phyloP scores from a whole-genome alignment of 495 filamentous ascomycete genomes.

The Podospora conica region DNA sequence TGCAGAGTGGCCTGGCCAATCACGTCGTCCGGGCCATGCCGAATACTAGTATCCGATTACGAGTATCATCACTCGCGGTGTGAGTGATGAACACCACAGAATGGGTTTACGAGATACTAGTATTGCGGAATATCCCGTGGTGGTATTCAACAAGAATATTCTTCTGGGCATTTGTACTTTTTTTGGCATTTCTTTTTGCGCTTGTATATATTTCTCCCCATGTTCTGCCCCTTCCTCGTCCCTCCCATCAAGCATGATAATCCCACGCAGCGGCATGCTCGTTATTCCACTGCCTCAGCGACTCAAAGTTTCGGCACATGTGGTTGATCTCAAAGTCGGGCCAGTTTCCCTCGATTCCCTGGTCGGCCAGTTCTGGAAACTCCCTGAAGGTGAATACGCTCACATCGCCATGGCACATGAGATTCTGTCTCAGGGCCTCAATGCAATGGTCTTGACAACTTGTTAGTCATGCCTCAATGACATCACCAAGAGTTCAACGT shows the following conservation, averaged over 20 bases:
- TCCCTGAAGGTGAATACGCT: conserved; percentile 46
- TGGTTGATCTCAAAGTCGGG: conserved; percentile 45
- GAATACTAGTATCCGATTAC: conserved; percentile 1
- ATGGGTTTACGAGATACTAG: not conserved
- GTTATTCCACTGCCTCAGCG: conserved; percentile 42
- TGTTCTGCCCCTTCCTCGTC: not conserved
- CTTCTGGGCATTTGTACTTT: not conserved
- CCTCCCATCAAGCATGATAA: conserved; percentile 19
- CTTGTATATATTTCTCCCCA: not conserved
- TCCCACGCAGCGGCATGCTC: conserved; percentile 43
- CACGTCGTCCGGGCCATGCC: not conserved
- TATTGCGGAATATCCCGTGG: not conserved
- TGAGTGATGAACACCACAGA: not conserved
- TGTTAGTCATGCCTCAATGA: not conserved
- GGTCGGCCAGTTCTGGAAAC: conserved; percentile 27
- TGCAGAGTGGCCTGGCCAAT: not conserved
- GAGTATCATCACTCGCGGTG: not conserved
- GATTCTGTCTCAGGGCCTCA: conserved; percentile 43
- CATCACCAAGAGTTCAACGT: not conserved
- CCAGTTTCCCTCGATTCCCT: conserved; percentile 37
- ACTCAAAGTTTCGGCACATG: conserved; percentile 46
- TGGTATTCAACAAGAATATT: not conserved
- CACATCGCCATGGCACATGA: conserved; percentile 47
- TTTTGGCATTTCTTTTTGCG: no score
- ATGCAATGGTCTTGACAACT: conserved; percentile 41